Evolutionary conservation across 1,139 yeast genomes (phyloP), one percentile per base, ranked within the genome.

Genomic region (Diutina rugosa): DNA sequence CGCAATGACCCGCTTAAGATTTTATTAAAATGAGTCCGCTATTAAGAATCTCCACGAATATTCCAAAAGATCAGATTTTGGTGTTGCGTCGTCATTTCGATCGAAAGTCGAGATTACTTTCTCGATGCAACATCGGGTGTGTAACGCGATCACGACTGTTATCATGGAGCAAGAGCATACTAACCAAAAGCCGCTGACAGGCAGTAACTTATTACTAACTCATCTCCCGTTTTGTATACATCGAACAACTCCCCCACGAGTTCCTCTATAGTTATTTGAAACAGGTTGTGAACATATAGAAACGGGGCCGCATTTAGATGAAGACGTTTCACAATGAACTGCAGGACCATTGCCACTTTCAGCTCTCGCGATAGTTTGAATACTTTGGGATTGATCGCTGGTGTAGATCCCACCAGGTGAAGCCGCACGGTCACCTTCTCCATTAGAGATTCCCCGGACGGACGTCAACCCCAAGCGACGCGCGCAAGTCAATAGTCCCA

Each of bases 251-350:
- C 78, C 0, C 81, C 82, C 10, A 82, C 62, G 32, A 66, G 71
- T 60, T 82, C 87, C 61, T 81, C 85, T 0, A 83, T 85, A 48
- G 75, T 76, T 0, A 88, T 87, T 60, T 77, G 79, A 60, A 83
- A 81, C 16, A 85, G 80, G 64, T 78, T 83, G 61, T 80, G 84
- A 9, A 84, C 70, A 62, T 84, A 49, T 12, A 84, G 45, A 76
- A 57, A 52, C 58, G 72, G 67, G 16, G 69, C 58, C 6, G 67
- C 65, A 48, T 62, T 64, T 10, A 70, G 60, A 49, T 69, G 70
- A 28, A 82, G 63, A 57, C 71, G 74, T 61, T 73, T 74, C 52
- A 71, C 69, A 45, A 82, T 62, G 59, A 80, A 82, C 59, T 67
- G 72, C 49, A 70, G 66, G 49, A 82, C 63, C 1, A 81, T 75